Evolutionary conservation across 805 yeast genomes (phyloP), one percentile per base, ranked within the genome.

Genomic region (Candida stauntonica): DNA sequence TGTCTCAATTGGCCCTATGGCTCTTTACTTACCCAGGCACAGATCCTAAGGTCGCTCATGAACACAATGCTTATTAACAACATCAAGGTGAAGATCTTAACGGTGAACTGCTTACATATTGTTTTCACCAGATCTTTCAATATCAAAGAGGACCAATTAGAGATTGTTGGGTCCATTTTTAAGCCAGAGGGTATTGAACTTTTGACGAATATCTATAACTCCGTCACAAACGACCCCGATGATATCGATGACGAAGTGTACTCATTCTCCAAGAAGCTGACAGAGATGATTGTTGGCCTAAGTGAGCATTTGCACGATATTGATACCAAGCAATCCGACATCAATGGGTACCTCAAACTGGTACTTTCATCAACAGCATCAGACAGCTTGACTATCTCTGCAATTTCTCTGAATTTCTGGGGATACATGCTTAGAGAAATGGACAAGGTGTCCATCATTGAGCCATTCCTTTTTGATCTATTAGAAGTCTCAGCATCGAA

Each of bases 401-500:
- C 96, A 0, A 70, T 93, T 14, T 85, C 96, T 0, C 63, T 93
- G 36, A 96, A 88, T 57, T 83, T 93, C 66, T 94, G 99, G 99
- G 87, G 95, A 44, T 77, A 91, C 2, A 77, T 91, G 48, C 64
- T 94, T 36, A 73, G 99, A 52, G 76, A 81, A 41, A 96, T 88
- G 49, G 75, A 77, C 11, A 73, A 71, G 46, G 67, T 70, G 5
- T 73, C 75, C 27, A 51, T 67, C 23, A 77, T 83, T 29, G 69
- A 70, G 36, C 63, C 64, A 7, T 61, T 82, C 13, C 63, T 86
- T 39, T 81, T 93, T 14, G 78, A 76, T 13, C 64, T 93, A 29
- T 64, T 94, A 33, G 85, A 85, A 50, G 73, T 77, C 27, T 77
- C 95, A 1, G 83, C 96, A 0, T 78, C 83, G 47, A 75, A 96